phyloP scores from a whole-genome alignment of 768 basidiomycete genomes.

The Russula virescens region DNA sequence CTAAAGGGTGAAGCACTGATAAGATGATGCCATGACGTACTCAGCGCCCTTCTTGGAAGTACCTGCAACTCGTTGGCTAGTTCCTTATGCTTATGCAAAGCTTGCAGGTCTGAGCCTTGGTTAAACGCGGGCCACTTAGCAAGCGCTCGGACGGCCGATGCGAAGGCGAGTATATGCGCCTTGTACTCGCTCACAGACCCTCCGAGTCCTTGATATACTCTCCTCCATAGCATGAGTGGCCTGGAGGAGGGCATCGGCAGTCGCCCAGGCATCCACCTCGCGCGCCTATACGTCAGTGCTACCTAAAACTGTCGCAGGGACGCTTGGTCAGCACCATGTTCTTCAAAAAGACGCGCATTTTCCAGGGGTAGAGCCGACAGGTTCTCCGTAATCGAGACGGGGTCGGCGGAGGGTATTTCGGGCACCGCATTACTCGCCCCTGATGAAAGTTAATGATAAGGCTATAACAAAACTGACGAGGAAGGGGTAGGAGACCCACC shows the following conservation, averaged over 20 bases:
- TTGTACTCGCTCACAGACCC: constrained; percentile 52
- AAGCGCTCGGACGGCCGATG: constrained; percentile 43
- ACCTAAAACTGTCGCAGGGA: constrained; percentile 55
- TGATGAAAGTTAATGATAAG: no score
- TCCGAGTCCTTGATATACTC: no score
- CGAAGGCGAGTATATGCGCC: constrained; percentile 39
- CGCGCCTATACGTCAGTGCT: constrained; percentile 15
- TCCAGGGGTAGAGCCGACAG: no score
- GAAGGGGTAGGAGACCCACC: constrained; percentile 38
- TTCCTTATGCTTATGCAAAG: constrained; percentile 38
- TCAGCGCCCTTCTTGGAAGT: constrained; percentile 36
- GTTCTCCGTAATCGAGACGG: no score
- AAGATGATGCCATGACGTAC: constrained; percentile 25
- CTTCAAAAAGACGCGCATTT: no score
- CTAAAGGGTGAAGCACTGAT: no score
- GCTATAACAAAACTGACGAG: no score
- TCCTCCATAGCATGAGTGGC: constrained; percentile 39
- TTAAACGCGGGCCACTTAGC: constrained; percentile 33
- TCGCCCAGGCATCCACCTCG: no score
- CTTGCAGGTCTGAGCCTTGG: constrained; percentile 30
- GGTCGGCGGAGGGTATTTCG: no score
- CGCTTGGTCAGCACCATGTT: constrained; percentile 55
- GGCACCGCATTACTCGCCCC: no score
- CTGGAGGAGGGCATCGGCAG: no score
- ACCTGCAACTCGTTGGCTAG: constrained; percentile 34